Evolutionary conservation across 2,329 filamentous ascomycete species (phyloP).

Genomic region (Fusarium odoratissimum): DNA sequence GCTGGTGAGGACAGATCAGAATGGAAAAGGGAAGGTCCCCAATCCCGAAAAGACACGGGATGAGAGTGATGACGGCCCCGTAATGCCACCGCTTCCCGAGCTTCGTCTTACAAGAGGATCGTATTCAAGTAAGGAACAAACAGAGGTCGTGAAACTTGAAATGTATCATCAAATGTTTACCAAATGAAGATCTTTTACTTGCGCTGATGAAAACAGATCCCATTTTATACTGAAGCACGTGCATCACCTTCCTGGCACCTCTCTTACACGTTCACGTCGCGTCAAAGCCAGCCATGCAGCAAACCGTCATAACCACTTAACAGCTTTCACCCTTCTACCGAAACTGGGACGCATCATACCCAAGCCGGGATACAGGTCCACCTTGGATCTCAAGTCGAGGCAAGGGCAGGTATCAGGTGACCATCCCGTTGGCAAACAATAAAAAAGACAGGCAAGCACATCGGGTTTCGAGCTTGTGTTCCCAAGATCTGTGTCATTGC

Average conservation of each 20-base stretch:
- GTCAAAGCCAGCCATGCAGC: not conserved
- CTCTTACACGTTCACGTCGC: conserved; percentile 34
- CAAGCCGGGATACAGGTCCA: conserved; percentile 19
- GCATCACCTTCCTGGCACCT: conserved; percentile 10
- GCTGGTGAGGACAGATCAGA: conserved; percentile 1
- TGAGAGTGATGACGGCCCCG: conserved; percentile 9
- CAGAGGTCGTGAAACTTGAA: not conserved
- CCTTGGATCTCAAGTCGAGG: conserved; percentile 15
- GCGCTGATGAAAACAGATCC: not conserved
- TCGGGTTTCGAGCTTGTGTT: conserved; percentile 5
- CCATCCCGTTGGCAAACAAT: conserved; percentile 16
- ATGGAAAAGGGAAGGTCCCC: conserved; percentile 7
- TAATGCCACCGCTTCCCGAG: conserved; percentile 27
- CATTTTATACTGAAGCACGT: conserved; percentile 1
- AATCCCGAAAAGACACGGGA: conserved; percentile 12
- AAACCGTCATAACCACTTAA: conserved; percentile 3
- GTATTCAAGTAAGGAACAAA: not conserved
- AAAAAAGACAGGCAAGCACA: conserved; percentile 4
- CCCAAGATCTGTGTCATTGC: not conserved
- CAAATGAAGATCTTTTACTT: not conserved
- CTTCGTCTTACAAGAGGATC: conserved; percentile 19
- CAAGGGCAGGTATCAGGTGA: conserved; percentile 23
- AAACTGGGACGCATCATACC: conserved; percentile 26
- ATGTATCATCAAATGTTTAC: not conserved
- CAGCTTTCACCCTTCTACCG: not conserved